These are phyloP conservation scores for Aechmea fasciata DNA, from an alignment of 176 grass and related monocot genomes.

Conservation along the genomic window DNA sequence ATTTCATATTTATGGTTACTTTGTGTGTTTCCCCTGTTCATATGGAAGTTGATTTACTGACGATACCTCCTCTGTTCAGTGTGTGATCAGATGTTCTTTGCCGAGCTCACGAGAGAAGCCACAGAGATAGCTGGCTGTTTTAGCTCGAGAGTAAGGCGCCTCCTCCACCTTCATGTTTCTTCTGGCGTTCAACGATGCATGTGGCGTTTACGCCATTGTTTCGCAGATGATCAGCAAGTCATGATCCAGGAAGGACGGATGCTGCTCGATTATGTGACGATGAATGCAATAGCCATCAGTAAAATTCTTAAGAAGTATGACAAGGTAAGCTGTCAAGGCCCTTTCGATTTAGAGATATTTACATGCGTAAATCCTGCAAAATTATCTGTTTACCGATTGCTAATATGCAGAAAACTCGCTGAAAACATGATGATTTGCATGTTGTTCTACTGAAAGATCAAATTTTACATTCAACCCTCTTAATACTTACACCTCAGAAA, in stretches of 20 bases:
- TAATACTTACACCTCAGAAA: too few species aligned
- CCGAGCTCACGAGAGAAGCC: constrained; percentile 63
- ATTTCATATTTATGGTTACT: too few species aligned
- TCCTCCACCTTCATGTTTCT: constrained; percentile 65
- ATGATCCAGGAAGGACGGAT: constrained; percentile 73
- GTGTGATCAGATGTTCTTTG: constrained; percentile 68
- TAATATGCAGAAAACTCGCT: too few species aligned
- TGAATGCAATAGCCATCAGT: constrained; percentile 73
- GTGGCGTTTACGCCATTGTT: constrained; percentile 55
- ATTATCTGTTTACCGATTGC: too few species aligned
- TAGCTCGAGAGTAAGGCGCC: constrained; percentile 57
- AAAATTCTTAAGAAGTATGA: constrained; percentile 89
- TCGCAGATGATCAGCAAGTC: constrained; percentile 67
- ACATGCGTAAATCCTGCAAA: too few species aligned
- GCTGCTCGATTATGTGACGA: constrained; percentile 60
- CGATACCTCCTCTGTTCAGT: constrained; percentile 30
- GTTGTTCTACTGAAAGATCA: too few species aligned
- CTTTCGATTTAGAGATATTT: background rate
- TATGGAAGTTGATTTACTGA: background rate
- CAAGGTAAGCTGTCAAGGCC: constrained; percentile 27
- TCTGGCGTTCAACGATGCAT: constrained; percentile 47
- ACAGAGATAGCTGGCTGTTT: constrained; percentile 76
- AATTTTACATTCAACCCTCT: too few species aligned
- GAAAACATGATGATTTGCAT: too few species aligned
- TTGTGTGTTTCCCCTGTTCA: background rate